phyloP scores from a whole-genome alignment of 192 early-diverging fungal species.

The Glomus cerebriforme region DNA sequence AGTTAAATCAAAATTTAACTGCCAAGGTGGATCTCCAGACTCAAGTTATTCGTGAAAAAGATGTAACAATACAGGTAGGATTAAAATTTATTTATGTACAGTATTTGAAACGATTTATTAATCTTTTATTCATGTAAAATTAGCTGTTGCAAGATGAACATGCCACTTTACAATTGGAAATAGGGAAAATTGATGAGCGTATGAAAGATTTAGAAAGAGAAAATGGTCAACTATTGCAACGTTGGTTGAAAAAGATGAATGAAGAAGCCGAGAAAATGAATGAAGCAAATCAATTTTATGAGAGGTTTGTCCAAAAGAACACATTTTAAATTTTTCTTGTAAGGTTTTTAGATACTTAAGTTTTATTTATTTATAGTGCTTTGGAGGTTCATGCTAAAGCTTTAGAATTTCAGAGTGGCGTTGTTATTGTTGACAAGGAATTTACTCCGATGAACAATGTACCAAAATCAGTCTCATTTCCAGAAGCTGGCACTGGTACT shows the following conservation, averaged over 20 bases:
- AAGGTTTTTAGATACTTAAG: neutral
- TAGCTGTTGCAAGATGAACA: constrained; percentile 92
- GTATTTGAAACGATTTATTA: neutral
- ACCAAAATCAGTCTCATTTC: neutral
- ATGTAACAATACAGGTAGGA: constrained; percentile 81
- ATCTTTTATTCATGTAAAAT: neutral
- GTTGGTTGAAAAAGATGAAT: constrained; percentile 92
- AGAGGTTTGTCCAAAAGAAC: constrained; percentile 56
- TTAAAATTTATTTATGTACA: neutral
- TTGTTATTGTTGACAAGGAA: constrained; percentile 32
- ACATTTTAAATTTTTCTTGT: neutral
- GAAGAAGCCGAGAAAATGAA: constrained; percentile 92
- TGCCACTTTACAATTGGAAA: constrained; percentile 86
- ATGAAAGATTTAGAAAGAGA: constrained; percentile 73
- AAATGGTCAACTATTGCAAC: constrained; percentile 82
- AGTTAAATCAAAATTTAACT: constrained; percentile 33
- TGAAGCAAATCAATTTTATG: constrained; percentile 86
- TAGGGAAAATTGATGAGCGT: constrained; percentile 72
- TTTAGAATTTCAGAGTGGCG: constrained; percentile 20
- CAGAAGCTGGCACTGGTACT: neutral
- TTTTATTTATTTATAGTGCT: neutral
- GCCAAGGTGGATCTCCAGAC: constrained; percentile 43
- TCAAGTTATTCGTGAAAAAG: constrained; percentile 78
- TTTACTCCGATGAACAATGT: neutral
- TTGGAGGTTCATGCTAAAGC: constrained; percentile 28